A percentile compares a stretch with the other conserved stretches of the same genome.
phyloP scores from a whole-genome alignment of 2,329 filamentous ascomycete species.

The Xylariales sp. region DNA sequence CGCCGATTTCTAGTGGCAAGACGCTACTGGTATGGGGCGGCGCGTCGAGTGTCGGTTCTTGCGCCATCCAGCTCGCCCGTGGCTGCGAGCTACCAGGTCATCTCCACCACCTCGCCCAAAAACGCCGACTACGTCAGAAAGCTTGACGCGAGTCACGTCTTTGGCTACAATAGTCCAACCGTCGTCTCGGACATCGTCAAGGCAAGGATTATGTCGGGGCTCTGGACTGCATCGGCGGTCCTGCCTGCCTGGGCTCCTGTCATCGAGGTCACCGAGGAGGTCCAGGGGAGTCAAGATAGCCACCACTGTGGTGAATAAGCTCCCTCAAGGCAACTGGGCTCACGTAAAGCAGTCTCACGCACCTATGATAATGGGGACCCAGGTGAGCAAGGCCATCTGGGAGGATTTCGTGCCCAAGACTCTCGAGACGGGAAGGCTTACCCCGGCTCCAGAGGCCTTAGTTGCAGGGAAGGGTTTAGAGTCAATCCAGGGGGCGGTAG shows the following conservation, averaged over 20 bases:
- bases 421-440: constrained; percentile 28
- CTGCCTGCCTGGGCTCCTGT: constrained; percentile 8
- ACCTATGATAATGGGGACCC: not conserved
- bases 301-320: constrained; percentile 14
- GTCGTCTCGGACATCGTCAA: constrained; percentile 6
- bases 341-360: not conserved
- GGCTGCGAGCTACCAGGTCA: not conserved
- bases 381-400: constrained; percentile 24
- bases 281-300: constrained; percentile 16
- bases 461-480: constrained; percentile 36
- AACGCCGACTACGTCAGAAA: not conserved
- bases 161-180: not conserved
- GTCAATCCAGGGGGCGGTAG: constrained; percentile 33
- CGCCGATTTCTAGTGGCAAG: not conserved
- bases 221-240: not conserved
- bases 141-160: not conserved
- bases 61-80: not conserved
- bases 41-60: not conserved
- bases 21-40: not conserved
- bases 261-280: constrained; percentile 19
- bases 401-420: constrained; percentile 32
- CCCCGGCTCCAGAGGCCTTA: constrained; percentile 30
- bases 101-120: not conserved
- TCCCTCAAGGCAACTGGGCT: not conserved
- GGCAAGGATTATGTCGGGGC: constrained; percentile 10